These are phyloP conservation scores for Cucurbita pepo DNA, from an alignment of 306 rosid species.

Conservation along the genomic window DNA sequence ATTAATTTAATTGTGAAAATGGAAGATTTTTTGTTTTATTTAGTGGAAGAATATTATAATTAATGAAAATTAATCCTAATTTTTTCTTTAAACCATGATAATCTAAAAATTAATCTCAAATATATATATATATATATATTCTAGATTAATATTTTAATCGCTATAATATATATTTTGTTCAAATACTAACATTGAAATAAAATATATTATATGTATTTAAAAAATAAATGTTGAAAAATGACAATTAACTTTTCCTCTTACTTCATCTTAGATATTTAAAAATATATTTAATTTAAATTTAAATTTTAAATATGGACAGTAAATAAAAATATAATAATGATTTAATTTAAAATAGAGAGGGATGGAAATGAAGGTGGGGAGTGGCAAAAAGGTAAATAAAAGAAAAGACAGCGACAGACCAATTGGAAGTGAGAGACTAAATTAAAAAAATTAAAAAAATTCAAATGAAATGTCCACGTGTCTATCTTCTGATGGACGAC, in stretches of 20 bases:
- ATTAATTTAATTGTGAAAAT: background rate
- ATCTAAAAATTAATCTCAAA: background rate
- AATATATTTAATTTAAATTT: no score
- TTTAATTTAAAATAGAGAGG: background rate
- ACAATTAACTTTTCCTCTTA: no score
- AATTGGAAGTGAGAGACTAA: background rate
- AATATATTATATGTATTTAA: no score
- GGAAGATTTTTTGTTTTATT: background rate
- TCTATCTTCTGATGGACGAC: background rate
- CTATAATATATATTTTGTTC: no score
- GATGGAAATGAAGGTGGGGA: background rate
- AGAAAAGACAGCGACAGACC: slow-evolving; percentile 4
- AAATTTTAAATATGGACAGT: background rate
- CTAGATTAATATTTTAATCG: no score
- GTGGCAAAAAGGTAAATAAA: background rate
- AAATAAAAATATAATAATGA: background rate
- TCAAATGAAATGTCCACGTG: background rate
- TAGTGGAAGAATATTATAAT: background rate
- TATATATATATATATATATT: no score
- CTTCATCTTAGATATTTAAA: no score
- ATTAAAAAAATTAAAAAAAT: background rate
- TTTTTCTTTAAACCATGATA: background rate
- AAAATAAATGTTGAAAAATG: no score
- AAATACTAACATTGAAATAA: no score
- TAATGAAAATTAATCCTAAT: no score